These are phyloP conservation scores for Wickerhamomyces sp. DNA, from an alignment of 1,139 yeast species.

Conservation along the genomic window DNA sequence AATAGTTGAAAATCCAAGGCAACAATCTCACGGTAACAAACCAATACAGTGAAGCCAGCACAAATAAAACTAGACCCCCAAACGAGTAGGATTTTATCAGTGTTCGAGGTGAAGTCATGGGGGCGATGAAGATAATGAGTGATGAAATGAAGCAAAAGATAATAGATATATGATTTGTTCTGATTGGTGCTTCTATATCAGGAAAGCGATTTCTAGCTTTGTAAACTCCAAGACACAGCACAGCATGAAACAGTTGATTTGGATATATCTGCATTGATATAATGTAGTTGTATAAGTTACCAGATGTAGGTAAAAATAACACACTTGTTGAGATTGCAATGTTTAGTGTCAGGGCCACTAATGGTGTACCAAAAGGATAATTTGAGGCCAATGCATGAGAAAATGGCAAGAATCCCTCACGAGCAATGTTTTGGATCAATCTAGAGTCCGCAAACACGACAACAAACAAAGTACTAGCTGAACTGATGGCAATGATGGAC, in stretches of 20 bases:
- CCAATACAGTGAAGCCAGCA: slow-evolving; percentile 40
- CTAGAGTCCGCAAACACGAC: slow-evolving; percentile 56
- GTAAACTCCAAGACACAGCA: slow-evolving; percentile 46
- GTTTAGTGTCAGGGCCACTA: slow-evolving; percentile 35
- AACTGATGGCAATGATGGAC: slow-evolving; percentile 49
- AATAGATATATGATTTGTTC: slow-evolving; percentile 26
- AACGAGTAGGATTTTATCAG: slow-evolving; percentile 11
- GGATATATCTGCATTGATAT: slow-evolving; percentile 55
- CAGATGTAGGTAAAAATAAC: slow-evolving; percentile 29
- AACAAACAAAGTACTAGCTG: slow-evolving; percentile 57
- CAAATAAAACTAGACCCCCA: slow-evolving; percentile 13
- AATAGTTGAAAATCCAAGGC: slow-evolving; percentile 30
- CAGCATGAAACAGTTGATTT: slow-evolving; percentile 42
- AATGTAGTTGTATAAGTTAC: slow-evolving; percentile 44
- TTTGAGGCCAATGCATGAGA: slow-evolving; percentile 50
- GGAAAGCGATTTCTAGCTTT: slow-evolving; percentile 44
- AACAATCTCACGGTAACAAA: slow-evolving; percentile 35
- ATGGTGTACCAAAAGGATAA: slow-evolving; percentile 51
- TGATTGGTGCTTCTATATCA: slow-evolving; percentile 42
- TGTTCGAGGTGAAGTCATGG: slow-evolving; percentile 10
- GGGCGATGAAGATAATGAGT: slow-evolving; percentile 8
- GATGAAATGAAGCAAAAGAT: slow-evolving; percentile 14
- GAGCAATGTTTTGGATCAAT: slow-evolving; percentile 53
- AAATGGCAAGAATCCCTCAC: slow-evolving; percentile 56
- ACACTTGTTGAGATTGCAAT: slow-evolving; percentile 27